Evolutionary conservation across 2,329 filamentous ascomycete genomes (phyloP).

Genomic region (Diaporthe amygdali): DNA sequence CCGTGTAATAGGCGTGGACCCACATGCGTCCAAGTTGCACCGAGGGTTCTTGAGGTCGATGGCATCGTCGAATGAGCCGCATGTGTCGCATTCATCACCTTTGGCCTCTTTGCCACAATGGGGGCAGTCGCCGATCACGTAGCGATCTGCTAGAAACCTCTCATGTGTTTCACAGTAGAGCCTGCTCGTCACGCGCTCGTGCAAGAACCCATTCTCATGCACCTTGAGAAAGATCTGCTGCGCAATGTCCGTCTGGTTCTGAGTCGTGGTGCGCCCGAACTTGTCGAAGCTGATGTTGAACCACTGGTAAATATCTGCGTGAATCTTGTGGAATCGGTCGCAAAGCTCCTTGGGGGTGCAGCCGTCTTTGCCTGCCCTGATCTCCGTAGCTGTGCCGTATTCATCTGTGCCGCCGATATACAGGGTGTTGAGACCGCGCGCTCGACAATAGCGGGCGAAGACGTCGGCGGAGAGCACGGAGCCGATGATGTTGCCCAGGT

Average conservation of each 20-base stretch:
- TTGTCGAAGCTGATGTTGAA: conserved; percentile 79
- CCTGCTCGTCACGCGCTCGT: conserved; percentile 71
- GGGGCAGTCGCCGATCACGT: conserved; percentile 68
- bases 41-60: conserved; percentile 68
- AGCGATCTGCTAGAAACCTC: conserved; percentile 68
- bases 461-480: conserved; percentile 57
- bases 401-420: conserved; percentile 78
- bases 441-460: conserved; percentile 51
- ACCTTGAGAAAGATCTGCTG: conserved; percentile 75
- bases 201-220: conserved; percentile 70
- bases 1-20: conserved; percentile 66
- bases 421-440: conserved; percentile 60
- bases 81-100: conserved; percentile 67
- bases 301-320: conserved; percentile 77
- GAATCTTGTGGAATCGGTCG: conserved; percentile 75
- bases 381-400: conserved; percentile 79
- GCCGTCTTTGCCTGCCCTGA: conserved; percentile 75
- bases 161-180: conserved; percentile 71
- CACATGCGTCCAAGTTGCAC: conserved; percentile 69
- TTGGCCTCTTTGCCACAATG: conserved; percentile 63
- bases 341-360: conserved; percentile 73
- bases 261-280: conserved; percentile 76
- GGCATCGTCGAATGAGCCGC: conserved; percentile 59
- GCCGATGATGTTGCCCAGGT: conserved; percentile 56
- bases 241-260: conserved; percentile 74